These are phyloP conservation scores for Colletotrichum filicis DNA, from an alignment of 2,329 filamentous ascomycete genomes.

Conservation along the genomic window DNA sequence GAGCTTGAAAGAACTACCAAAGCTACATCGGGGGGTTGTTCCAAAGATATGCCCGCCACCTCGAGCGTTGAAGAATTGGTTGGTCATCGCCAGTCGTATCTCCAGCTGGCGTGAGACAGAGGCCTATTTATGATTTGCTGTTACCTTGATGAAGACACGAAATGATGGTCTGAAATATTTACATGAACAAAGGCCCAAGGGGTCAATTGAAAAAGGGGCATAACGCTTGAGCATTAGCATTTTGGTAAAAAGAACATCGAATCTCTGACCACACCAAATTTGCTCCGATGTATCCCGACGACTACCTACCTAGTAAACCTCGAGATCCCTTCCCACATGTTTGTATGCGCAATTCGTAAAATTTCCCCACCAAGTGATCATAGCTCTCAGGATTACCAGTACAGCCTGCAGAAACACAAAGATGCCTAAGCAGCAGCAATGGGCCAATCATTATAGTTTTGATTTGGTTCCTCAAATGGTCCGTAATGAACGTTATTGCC, in stretches of 20 bases:
- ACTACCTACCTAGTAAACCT: neutral
- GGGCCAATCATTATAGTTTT: conserved; percentile 13
- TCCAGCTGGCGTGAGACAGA: neutral
- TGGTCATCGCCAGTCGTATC: neutral
- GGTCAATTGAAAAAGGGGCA: neutral
- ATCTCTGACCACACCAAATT: neutral
- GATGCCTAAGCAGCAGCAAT: neutral
- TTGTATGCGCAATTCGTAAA: neutral
- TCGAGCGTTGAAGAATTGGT: neutral
- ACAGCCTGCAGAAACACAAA: neutral
- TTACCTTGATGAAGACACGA: neutral
- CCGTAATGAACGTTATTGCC: neutral
- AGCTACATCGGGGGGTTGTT: neutral
- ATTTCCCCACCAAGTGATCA: neutral
- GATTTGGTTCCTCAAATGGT: neutral
- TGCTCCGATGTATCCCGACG: neutral
- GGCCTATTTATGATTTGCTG: neutral
- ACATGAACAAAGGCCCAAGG: neutral
- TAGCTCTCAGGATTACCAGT: neutral
- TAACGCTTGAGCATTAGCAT: neutral
- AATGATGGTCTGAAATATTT: neutral
- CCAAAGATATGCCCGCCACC: neutral
- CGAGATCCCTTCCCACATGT: neutral
- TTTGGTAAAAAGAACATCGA: neutral
- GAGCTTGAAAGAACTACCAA: neutral